phyloP scores from a whole-genome alignment of 169 alveolate genomes.

The Babesia sp. region DNA sequence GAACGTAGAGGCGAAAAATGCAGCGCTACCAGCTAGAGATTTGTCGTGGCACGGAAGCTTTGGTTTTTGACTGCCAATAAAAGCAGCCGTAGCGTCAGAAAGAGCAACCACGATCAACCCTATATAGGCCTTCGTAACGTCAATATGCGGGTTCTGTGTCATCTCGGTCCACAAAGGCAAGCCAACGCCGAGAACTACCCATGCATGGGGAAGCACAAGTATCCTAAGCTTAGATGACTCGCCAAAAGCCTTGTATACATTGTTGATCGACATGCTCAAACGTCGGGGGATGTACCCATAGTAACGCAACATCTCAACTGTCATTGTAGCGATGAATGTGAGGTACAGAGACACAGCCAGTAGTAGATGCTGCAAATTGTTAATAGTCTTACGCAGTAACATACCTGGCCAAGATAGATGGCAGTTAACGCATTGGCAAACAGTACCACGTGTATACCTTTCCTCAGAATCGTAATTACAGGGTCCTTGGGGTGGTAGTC shows the following conservation, averaged over 20 bases:
- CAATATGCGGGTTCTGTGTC: neutral
- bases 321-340: slow-evolving; percentile 1
- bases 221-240: neutral
- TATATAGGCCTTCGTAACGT: slow-evolving; percentile 28
- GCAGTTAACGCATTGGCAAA: slow-evolving; percentile 11
- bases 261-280: neutral
- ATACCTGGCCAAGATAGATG: slow-evolving; percentile 34
- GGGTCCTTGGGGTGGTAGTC: neutral
- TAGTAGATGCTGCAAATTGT: slow-evolving; percentile 24
- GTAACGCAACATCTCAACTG: slow-evolving; percentile 35
- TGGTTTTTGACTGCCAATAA: slow-evolving; percentile 24
- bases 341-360: slow-evolving; percentile 15
- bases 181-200: slow-evolving; percentile 13
- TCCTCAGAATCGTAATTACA: slow-evolving; percentile 8
- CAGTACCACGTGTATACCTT: slow-evolving; percentile 41
- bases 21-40: slow-evolving; percentile 31
- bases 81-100: slow-evolving; percentile 56
- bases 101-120: slow-evolving; percentile 43
- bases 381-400: neutral
- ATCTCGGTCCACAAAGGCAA: slow-evolving; percentile 33
- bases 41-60: slow-evolving; percentile 27
- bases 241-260: slow-evolving; percentile 14
- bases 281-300: slow-evolving; percentile 17
- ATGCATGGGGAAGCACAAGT: slow-evolving; percentile 10
- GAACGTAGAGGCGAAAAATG: slow-evolving; percentile 29